These are phyloP conservation scores for Dendrobium huoshanense DNA, from an alignment of 106 monocot genomes.

Conservation along the genomic window DNA sequence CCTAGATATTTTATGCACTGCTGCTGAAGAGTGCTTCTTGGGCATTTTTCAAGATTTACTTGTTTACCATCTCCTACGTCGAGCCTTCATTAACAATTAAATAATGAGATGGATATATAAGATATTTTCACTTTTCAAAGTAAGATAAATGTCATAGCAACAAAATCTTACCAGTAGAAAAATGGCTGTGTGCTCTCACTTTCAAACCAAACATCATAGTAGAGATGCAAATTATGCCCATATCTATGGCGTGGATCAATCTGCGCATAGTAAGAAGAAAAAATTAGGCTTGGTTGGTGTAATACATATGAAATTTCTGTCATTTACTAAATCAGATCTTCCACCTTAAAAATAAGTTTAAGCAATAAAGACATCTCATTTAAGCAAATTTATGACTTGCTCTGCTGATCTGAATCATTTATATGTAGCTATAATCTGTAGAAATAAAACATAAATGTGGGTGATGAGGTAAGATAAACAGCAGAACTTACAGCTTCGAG, in stretches of 20 bases:
- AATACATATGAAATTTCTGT: not conserved
- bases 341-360: not conserved
- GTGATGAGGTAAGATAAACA: not conserved
- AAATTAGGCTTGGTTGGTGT: not conserved
- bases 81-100: slow-evolving; percentile 34
- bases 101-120: not conserved
- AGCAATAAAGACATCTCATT: not conserved
- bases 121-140: not conserved
- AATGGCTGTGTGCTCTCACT: slow-evolving; percentile 57
- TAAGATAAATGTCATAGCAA: not conserved
- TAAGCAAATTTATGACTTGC: not conserved
- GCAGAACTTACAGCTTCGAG: slow-evolving; percentile 59
- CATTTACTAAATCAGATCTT: not conserved
- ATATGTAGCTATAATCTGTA: not conserved
- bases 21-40: slow-evolving; percentile 48
- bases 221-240: slow-evolving; percentile 59
- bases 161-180: slow-evolving; percentile 51
- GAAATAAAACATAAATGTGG: not conserved
- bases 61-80: slow-evolving; percentile 73
- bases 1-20: slow-evolving; percentile 72
- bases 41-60: slow-evolving; percentile 52
- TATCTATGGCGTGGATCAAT: slow-evolving; percentile 82
- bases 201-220: slow-evolving; percentile 59
- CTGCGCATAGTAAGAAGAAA: slow-evolving; percentile 20
- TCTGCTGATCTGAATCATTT: not conserved